phyloP scores from a whole-genome alignment of 202 grass and related monocot genomes.

The Digitaria exilis region DNA sequence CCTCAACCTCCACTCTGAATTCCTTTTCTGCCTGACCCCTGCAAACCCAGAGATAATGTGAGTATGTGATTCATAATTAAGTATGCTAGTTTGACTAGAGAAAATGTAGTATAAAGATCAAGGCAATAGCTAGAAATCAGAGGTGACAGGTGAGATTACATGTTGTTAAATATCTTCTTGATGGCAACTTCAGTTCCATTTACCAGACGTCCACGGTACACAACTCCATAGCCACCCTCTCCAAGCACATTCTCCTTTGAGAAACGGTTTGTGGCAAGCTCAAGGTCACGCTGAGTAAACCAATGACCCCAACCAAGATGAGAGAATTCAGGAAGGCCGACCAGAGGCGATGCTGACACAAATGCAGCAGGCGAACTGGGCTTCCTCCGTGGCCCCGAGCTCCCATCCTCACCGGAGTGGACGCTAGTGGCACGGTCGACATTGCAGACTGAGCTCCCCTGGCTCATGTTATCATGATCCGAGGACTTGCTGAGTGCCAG shows the following conservation, averaged over 20 bases:
- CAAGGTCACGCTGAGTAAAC: constrained; percentile 94
- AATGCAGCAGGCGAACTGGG: constrained; percentile 54
- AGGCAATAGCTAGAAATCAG: background rate
- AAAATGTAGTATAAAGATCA: background rate
- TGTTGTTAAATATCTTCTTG: constrained; percentile 97
- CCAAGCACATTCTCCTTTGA: constrained; percentile 93
- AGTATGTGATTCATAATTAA: background rate
- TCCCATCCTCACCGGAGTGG: constrained; percentile 80
- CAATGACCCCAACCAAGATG: constrained; percentile 99
- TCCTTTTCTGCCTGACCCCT: constrained; percentile 99
- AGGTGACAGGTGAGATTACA: constrained; percentile 74
- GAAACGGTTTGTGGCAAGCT: constrained; percentile 84
- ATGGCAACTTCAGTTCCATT: constrained; percentile 96
- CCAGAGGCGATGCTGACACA: constrained; percentile 70
- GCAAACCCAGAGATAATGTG: constrained; percentile 8
- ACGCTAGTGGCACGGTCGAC: constrained; percentile 61
- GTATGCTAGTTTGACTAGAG: background rate
- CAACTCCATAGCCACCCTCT: constrained; percentile 94
- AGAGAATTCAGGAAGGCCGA: constrained; percentile 90
- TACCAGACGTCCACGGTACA: constrained; percentile 81
- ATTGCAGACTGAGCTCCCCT: constrained; percentile 73
- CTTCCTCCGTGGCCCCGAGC: constrained; percentile 58
- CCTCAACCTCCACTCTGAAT: constrained; percentile 98
- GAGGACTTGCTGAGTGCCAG: constrained; percentile 61
- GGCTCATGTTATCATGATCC: constrained; percentile 81